Base-by-base conservation (phyloP, 129 eudicot species). In the Escallonia herrerae region DNA sequence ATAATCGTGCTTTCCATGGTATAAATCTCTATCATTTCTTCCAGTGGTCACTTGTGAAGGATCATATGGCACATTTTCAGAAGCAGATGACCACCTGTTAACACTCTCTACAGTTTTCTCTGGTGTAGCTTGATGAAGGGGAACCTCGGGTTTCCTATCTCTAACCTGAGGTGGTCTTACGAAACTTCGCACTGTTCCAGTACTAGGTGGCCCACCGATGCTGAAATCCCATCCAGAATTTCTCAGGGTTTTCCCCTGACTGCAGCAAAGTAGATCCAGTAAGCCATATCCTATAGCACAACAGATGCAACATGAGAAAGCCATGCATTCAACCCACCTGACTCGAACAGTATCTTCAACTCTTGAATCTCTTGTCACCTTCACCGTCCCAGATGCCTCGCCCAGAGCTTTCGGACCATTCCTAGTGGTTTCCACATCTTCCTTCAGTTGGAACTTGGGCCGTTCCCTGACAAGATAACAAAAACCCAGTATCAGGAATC, bases 201-300 rank as follows among this genome's bases (percentile, higher is more conserved):
- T 84, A 65, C 84, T 76, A 56, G 76, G 14, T 54, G 97, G 66
- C 68, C 90, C 86, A 41, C 88, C 81, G 53, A 81, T 76, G 75
- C 97, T 91, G 81, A 91, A 91, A 71, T 91, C 95, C 97, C 97
- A 91, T 49, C 94, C 97, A 41, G 86, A 80, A 74, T 85, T 82
- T 77, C 80, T 84, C 51, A 64, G 64, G 49, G 81, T 80, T 65
- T 72, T 73, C n/a, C 83, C 89, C 65, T 72, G 87, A 78, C 72
- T 70, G 66, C 82, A 68, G 77, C 65, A 61, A 43, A 58, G 50
- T 39, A 33, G 41, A 63, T 22, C 50, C 65, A 57, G 62, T 78
- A 71, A 68, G 82, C 54, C 60, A 69, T 6, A 50, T 38, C 70
- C 65, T 64, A 40, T 50, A 62, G 53, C 48, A 12, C 39, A 72